Evolutionary conservation across 805 yeast species (phyloP), one percentile per base, ranked within the genome.

Genomic region (Hanseniaspora singularis): DNA sequence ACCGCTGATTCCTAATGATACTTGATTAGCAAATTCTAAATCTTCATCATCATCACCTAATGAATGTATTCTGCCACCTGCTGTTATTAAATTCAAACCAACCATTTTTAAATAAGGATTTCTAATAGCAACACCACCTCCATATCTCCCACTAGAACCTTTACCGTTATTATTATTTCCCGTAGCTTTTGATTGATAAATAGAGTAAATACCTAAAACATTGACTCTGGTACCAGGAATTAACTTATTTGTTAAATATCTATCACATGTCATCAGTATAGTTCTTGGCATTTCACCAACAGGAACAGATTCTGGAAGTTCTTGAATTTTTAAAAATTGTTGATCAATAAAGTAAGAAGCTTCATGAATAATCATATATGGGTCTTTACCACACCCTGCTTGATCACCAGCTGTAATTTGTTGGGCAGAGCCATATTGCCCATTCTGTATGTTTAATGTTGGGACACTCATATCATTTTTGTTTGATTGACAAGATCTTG

Each of bases 211-310:
- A 45, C 98, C 99, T 37, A 86, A 77, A 36, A 89, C 73, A 8
- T 94, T 86, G 54, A 94, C 94, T 53, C 96, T 71, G 0, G 94
- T 84, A 22, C 99, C 99, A 0, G 99, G 99, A 33, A 89, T 82
- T 26, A 92, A 87, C 52, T 74, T 77, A 65, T 92, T 92, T 23
- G 96, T 81, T 59, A 92, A 68, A 55, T 83, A 84, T 51, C 98
- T 73, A 62, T 92, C 97, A 28, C 86, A 85, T 36, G 92, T 82
- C 52, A 92, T 70, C 50, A 85, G 59, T 33, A 92, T 80, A 57
- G 92, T 94, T 55, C 99, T 76, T 8, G 99, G 99, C 86, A 92
- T 81, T 66, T 92, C 99, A 54, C 99, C 98, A 24, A 92, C 95
- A 1, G 98, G 99, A 1, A 92, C 96, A 80, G 84, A 84, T 62